Conservation (phyloP, 306 rosid genomes). For the Quercus ilex region DNA sequence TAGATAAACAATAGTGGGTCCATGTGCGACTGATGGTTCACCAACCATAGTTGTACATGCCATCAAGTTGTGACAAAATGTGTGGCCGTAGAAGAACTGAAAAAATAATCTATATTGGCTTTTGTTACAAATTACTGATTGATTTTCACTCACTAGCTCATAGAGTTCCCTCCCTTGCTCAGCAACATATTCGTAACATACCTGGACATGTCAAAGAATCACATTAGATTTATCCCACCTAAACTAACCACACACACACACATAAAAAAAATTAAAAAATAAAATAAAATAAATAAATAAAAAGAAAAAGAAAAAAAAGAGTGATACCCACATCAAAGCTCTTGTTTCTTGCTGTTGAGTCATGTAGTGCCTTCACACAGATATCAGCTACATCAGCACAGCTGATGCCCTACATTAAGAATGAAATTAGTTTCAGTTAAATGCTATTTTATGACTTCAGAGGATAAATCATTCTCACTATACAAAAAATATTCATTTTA, state of each 20-base stretch:
- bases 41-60: too few species aligned
- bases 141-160: slow-evolving; percentile 70
- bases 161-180: slow-evolving; percentile 90
- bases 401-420: slow-evolving; percentile 73
- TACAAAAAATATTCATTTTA: not conserved
- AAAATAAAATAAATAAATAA: too few species aligned
- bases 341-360: slow-evolving; percentile 92
- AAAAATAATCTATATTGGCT: too few species aligned
- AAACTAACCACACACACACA: too few species aligned
- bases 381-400: slow-evolving; percentile 99
- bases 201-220: slow-evolving; percentile 42
- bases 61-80: too few species aligned
- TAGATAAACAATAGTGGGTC: too few species aligned
- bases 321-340: slow-evolving; percentile 83
- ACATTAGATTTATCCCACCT: slow-evolving; percentile 20
- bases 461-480: not conserved
- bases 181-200: slow-evolving; percentile 88
- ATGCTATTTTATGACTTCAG: not conserved
- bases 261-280: too few species aligned
- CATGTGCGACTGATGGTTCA: too few species aligned
- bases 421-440: not conserved
- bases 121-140: too few species aligned
- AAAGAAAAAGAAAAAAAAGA: not conserved
- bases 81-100: too few species aligned
- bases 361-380: slow-evolving; percentile 95